phyloP scores from a whole-genome alignment of 1,139 yeast species.

The Pichia sp. region DNA sequence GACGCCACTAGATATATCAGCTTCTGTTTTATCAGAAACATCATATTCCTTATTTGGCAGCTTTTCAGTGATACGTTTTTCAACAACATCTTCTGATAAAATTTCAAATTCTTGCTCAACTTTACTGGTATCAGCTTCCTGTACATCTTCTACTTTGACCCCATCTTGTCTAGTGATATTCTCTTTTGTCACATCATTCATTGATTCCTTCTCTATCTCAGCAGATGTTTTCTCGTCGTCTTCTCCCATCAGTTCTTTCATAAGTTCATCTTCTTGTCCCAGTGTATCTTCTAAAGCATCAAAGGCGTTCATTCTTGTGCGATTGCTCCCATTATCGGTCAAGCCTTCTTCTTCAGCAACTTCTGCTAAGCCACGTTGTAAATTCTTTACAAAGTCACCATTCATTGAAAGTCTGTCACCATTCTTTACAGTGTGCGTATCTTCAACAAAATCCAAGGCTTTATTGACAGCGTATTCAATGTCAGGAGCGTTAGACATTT shows the following conservation, averaged over 20 bases:
- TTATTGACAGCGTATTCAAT: constrained; percentile 31
- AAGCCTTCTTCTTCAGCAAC: constrained; percentile 21
- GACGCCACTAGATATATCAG: too few relatives aligned
- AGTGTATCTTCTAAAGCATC: constrained; percentile 8
- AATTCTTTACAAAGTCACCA: constrained; percentile 18
- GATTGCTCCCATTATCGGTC: constrained; percentile 9
- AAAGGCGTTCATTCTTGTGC: constrained; percentile 6
- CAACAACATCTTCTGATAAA: too few relatives aligned
- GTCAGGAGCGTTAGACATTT: constrained; percentile 25
- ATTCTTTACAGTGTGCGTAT: constrained; percentile 13
- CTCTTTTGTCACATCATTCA: background rate
- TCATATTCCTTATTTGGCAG: too few relatives aligned
- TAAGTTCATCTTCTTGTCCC: constrained; percentile 16
- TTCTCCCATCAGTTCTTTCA: constrained; percentile 12
- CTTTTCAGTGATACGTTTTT: too few relatives aligned
- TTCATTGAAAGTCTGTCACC: constrained; percentile 24
- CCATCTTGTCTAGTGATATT: background rate
- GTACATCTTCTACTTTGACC: constrained; percentile 2
- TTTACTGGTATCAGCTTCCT: constrained; percentile 19
- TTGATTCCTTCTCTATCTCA: background rate
- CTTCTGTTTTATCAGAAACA: too few relatives aligned
- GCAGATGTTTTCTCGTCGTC: background rate
- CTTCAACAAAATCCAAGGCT: constrained; percentile 27
- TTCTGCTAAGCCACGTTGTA: constrained; percentile 14
- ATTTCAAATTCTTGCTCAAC: constrained; percentile 19